Percentiles rank a stretch among this genome's conserved stretches.
Evolutionary conservation across 1,139 yeast genomes (phyloP).

Genomic region (Suhomyces chickasaworum): DNA sequence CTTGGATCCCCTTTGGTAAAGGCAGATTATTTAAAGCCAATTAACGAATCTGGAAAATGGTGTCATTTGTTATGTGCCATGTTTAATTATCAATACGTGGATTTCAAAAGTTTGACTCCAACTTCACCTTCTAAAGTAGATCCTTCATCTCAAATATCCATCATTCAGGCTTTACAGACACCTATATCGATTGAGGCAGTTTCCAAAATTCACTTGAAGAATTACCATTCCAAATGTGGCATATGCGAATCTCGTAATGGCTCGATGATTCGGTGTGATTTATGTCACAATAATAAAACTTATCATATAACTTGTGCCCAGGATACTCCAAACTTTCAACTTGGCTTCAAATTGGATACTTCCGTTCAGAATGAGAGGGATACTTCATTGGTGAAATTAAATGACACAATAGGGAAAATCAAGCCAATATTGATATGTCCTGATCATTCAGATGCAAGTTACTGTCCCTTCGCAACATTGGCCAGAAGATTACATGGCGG

Average conservation of each 20-base stretch:
- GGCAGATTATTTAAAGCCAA: constrained; percentile 75
- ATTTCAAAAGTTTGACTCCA: constrained; percentile 20
- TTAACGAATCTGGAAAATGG: constrained; percentile 68
- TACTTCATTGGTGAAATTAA: constrained; percentile 28
- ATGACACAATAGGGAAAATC: constrained; percentile 39
- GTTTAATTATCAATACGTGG: constrained; percentile 37
- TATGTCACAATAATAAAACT: constrained; percentile 25
- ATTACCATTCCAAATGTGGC: constrained; percentile 26
- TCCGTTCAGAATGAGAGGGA: constrained; percentile 21
- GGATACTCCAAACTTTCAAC: constrained; percentile 41
- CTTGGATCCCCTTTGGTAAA: constrained; percentile 41
- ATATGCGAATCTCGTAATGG: constrained; percentile 37
- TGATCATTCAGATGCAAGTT: constrained; percentile 30
- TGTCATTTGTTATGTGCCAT: constrained; percentile 78
- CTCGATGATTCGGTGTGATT: constrained; percentile 32
- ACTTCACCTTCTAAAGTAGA: constrained; percentile 12
- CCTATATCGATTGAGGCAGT: constrained; percentile 33
- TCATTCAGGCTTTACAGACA: constrained; percentile 23
- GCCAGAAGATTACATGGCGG: constrained; percentile 37
- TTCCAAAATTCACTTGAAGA: constrained; percentile 30
- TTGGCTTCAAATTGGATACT: constrained; percentile 47
- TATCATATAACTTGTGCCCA: constrained; percentile 74
- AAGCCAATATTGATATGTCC: constrained; percentile 48
- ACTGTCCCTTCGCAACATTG: constrained; percentile 27
- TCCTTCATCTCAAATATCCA: constrained; percentile 26